phyloP scores from a whole-genome alignment of 805 yeast species.

The Candida railenensis region DNA sequence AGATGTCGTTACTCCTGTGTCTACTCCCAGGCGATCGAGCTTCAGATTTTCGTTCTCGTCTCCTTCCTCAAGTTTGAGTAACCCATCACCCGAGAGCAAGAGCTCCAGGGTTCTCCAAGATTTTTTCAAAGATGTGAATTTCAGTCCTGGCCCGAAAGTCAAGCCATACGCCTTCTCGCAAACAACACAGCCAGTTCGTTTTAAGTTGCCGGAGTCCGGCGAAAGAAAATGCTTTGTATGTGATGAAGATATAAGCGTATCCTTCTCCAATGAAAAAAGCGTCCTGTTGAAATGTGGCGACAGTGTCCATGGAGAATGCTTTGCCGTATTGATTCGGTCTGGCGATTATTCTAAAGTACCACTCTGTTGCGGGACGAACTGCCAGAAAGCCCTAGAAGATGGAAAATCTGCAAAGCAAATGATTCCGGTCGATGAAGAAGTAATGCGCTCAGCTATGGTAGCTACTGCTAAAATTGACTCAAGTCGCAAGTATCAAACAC shows the following conservation, averaged over 20 bases:
- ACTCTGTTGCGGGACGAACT: neutral
- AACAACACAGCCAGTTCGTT: conserved; percentile 12
- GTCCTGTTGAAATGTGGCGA: conserved; percentile 56
- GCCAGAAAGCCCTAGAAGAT: too few relatives aligned
- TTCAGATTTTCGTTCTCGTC: too few relatives aligned
- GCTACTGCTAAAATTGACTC: neutral
- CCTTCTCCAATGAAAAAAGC: conserved; percentile 43
- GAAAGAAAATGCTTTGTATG: conserved; percentile 49
- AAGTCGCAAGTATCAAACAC: neutral
- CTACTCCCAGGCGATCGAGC: too few relatives aligned
- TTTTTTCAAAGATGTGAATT: neutral
- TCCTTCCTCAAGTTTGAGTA: too few relatives aligned
- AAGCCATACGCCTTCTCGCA: conserved; percentile 21
- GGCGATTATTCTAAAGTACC: neutral
- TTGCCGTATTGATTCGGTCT: conserved; percentile 15
- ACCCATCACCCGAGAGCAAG: too few relatives aligned
- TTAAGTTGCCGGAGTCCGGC: neutral
- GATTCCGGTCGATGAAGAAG: neutral
- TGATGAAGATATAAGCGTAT: conserved; percentile 47
- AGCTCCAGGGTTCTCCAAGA: conserved; percentile 2
- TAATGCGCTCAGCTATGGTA: neutral
- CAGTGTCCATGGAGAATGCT: conserved; percentile 58
- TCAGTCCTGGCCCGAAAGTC: conserved; percentile 21
- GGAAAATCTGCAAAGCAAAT: too few relatives aligned
- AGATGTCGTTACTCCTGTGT: too few relatives aligned